Evolutionary conservation across 2,329 filamentous ascomycete species (phyloP).

Genomic region (Alternaria arborescens): DNA sequence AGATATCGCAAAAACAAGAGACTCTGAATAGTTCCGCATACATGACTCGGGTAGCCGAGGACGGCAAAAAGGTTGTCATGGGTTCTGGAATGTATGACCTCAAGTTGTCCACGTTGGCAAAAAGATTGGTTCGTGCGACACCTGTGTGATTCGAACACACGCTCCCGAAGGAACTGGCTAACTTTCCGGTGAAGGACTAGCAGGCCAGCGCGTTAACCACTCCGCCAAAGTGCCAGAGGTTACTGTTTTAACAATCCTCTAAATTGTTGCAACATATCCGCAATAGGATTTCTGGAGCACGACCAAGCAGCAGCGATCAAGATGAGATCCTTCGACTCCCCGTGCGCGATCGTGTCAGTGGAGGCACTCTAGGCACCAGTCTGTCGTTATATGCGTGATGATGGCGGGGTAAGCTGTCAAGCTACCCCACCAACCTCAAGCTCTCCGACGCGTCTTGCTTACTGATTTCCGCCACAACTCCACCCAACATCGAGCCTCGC

Average conservation of each 20-base stretch:
- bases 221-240: slow-evolving; percentile 20
- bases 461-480: not conserved
- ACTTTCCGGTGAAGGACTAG: slow-evolving; percentile 27
- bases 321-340: no score
- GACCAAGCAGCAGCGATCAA: not conserved
- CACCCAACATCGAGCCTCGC: not conserved
- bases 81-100: not conserved
- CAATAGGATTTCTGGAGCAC: rapidly evolving
- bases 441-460: not conserved
- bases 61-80: not conserved
- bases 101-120: not conserved
- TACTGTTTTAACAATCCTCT: rapidly evolving
- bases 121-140: slow-evolving; percentile 24
- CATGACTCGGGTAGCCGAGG: not conserved
- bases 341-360: not conserved
- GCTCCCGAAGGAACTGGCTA: slow-evolving; percentile 42
- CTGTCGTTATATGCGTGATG: not conserved
- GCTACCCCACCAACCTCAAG: not conserved
- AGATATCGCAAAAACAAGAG: not conserved
- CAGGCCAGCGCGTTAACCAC: slow-evolving; percentile 41
- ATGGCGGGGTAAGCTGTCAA: not conserved
- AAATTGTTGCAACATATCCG: not conserved
- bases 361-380: not conserved
- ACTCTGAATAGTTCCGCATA: not conserved
- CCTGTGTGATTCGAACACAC: slow-evolving; percentile 42